These are phyloP conservation scores for Ascochyta rabiei DNA, from an alignment of 2,329 filamentous ascomycete genomes.

Conservation along the genomic window DNA sequence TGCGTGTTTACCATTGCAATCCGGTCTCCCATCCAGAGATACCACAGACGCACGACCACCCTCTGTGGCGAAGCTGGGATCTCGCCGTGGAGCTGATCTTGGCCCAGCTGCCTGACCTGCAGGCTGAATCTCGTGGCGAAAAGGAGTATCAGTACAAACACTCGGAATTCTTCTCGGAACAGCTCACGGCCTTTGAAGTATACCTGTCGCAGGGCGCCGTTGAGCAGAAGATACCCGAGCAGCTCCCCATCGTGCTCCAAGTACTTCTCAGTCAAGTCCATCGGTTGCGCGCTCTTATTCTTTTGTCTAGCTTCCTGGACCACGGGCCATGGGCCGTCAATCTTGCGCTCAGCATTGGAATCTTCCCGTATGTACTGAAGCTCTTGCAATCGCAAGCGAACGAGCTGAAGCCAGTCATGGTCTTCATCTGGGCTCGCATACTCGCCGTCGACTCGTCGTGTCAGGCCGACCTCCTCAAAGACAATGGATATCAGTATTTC, in stretches of 20 bases:
- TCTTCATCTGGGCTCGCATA: slow-evolving; percentile 98
- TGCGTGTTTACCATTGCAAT: slow-evolving; percentile 95
- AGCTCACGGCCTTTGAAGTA: slow-evolving; percentile 95
- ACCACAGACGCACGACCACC: slow-evolving; percentile 94
- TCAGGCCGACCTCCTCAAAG: slow-evolving; percentile 91
- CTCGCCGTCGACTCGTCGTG: slow-evolving; percentile 94
- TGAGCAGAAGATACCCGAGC: slow-evolving; percentile 86
- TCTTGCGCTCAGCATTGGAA: slow-evolving; percentile 93
- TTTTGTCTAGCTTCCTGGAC: slow-evolving; percentile 92
- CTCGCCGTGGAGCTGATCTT: slow-evolving; percentile 94
- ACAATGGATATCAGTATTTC: slow-evolving; percentile 97
- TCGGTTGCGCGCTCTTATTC: slow-evolving; percentile 83
- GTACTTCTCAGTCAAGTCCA: slow-evolving; percentile 96
- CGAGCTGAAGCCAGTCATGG: slow-evolving; percentile 97
- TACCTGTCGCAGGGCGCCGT: slow-evolving; percentile 86
- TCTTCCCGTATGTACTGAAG: slow-evolving; percentile 98
- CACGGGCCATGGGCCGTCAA: slow-evolving; percentile 99
- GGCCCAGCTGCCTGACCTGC: slow-evolving; percentile 81
- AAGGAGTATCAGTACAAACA: slow-evolving; percentile 88
- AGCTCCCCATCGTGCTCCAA: slow-evolving; percentile 93
- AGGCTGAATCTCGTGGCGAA: slow-evolving; percentile 76
- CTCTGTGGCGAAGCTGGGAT: slow-evolving; percentile 97
- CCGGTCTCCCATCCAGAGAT: slow-evolving; percentile 89
- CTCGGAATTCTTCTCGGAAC: slow-evolving; percentile 95
- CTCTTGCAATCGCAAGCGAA: slow-evolving; percentile 91